Conservation (phyloP, 257 asterid genomes). For the Solanum pimpinellifolium region DNA sequence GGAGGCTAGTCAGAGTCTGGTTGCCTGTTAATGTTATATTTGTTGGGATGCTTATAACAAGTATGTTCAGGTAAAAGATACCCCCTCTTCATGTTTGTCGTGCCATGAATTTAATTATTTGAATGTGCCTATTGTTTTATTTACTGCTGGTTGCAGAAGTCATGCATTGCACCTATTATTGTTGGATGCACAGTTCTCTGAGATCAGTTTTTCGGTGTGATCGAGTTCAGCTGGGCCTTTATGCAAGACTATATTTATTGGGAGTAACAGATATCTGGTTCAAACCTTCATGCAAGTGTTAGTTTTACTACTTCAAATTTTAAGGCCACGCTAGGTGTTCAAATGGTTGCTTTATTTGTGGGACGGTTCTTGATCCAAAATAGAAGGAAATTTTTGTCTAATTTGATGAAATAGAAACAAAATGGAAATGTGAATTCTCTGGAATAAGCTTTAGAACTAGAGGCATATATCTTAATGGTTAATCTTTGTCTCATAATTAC, state of each 20-base stretch:
- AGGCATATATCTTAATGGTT: background rate
- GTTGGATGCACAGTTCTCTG: background rate
- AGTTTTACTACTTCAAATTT: background rate
- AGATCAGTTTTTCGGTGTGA: background rate
- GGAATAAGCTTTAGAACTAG: background rate
- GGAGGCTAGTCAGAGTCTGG: slow-evolving; percentile 87
- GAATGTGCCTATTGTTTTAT: background rate
- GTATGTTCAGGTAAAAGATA: slow-evolving; percentile 80
- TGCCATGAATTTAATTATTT: background rate
- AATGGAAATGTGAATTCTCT: background rate
- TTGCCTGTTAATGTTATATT: slow-evolving; percentile 83
- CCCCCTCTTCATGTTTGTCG: background rate
- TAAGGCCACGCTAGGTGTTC: background rate
- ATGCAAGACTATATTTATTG: background rate
- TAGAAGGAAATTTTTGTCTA: background rate
- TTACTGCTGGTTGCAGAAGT: background rate
- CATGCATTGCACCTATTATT: background rate
- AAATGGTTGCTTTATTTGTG: background rate
- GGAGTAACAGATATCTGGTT: background rate
- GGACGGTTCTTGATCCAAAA: background rate
- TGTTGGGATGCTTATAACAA: slow-evolving; percentile 93
- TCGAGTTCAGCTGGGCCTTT: background rate
- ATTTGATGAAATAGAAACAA: background rate
- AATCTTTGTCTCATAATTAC: background rate
- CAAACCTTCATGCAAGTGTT: background rate